Percentiles rank a stretch among this genome's conserved stretches.
Conservation (phyloP, 495 filamentous ascomycete species). For the Rusavskia elegans region DNA sequence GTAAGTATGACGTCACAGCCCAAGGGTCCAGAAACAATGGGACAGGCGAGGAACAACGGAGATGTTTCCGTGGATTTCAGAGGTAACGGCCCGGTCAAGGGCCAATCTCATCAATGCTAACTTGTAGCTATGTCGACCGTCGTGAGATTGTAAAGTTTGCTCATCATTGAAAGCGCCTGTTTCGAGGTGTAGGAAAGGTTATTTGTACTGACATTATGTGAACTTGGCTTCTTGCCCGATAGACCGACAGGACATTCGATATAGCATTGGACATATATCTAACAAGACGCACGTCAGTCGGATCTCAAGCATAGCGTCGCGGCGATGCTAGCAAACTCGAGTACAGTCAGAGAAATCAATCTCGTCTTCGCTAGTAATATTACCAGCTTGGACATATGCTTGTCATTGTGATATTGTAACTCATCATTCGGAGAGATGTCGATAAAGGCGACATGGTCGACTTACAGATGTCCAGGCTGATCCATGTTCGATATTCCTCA, state of each 20-base stretch:
- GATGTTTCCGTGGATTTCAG: constrained; percentile 29
- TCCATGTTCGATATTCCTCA: too few relatives aligned
- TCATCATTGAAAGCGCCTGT: constrained; percentile 44
- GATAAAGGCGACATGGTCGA: too few relatives aligned
- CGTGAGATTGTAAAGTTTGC: constrained; percentile 65
- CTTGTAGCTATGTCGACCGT: constrained; percentile 87
- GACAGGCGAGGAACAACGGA: background rate
- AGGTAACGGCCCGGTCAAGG: constrained; percentile 67
- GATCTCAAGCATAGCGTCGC: too few relatives aligned
- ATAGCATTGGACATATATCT: too few relatives aligned
- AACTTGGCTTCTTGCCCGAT: too few relatives aligned
- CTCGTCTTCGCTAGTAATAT: constrained; percentile 31
- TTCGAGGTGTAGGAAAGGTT: too few relatives aligned
- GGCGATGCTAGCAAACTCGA: background rate
- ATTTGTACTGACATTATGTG: background rate
- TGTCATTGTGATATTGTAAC: constrained; percentile 34
- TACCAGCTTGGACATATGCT: constrained; percentile 44
- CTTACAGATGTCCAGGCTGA: too few relatives aligned
- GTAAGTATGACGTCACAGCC: constrained; percentile 10
- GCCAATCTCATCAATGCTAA: constrained; percentile 77
- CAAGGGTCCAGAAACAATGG: background rate
- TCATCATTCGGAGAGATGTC: constrained; percentile 24
- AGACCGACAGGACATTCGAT: too few relatives aligned
- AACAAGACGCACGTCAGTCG: background rate
- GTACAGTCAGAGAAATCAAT: constrained; percentile 29